Percentiles rank a stretch among this genome's conserved stretches.
Conservation (phyloP, 805 yeast species). For the Candida railenensis region DNA sequence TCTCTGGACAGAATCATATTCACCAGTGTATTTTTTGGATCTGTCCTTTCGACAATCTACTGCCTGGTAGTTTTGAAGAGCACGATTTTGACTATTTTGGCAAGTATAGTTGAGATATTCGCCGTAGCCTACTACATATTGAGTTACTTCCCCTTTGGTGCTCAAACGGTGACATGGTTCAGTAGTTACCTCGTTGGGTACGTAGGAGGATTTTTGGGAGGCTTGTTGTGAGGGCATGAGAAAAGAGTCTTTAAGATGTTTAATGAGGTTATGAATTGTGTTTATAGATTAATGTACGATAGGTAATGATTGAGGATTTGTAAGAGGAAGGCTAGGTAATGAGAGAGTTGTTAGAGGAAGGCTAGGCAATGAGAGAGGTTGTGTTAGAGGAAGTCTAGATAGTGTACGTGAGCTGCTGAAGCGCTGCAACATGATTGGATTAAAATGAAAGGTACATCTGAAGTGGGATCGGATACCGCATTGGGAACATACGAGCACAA, state of each 20-base stretch:
- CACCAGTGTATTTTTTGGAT: slow-evolving; percentile 75
- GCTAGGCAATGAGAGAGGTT: neutral
- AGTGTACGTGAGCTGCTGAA: no score
- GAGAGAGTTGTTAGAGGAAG: neutral
- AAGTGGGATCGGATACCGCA: no score
- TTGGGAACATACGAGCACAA: no score
- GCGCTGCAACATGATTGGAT: no score
- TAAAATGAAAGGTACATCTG: no score
- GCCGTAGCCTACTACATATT: slow-evolving; percentile 89
- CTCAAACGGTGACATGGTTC: slow-evolving; percentile 62
- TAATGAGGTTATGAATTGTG: neutral
- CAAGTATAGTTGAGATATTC: slow-evolving; percentile 73
- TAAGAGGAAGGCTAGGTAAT: neutral
- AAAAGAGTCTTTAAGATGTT: neutral
- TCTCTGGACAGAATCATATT: slow-evolving; percentile 79
- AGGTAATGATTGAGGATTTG: neutral
- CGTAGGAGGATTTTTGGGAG: slow-evolving; percentile 49
- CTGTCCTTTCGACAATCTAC: slow-evolving; percentile 75
- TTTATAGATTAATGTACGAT: neutral
- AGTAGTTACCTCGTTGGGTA: slow-evolving; percentile 44
- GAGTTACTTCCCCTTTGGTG: slow-evolving; percentile 95
- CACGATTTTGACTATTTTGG: slow-evolving; percentile 71
- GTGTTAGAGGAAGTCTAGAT: neutral
- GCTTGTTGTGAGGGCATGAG: slow-evolving; percentile 14
- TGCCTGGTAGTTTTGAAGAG: slow-evolving; percentile 67